phyloP scores from a whole-genome alignment of 345 rosid genomes.

The Dovyalis caffra region DNA sequence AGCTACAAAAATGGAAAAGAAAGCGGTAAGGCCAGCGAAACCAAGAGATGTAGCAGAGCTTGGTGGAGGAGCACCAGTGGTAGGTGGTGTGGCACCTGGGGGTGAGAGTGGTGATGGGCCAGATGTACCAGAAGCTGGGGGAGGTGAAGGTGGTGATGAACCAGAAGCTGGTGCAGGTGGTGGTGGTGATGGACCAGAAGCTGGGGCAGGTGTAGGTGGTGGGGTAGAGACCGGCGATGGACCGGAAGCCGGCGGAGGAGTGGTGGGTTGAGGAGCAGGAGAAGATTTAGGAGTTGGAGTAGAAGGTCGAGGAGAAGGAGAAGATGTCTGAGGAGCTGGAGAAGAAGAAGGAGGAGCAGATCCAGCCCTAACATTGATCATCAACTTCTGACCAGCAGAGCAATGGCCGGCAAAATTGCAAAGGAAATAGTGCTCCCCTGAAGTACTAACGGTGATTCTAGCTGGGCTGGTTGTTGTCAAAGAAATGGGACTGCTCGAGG shows the following conservation, averaged over 20 bases:
- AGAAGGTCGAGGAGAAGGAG: conserved; percentile 24
- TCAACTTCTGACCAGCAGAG: conserved; percentile 23
- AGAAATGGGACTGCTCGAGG: conserved; percentile 1
- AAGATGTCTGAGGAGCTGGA: conserved; percentile 1
- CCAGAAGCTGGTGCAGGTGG: conserved; percentile 4
- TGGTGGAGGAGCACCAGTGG: conserved; percentile 25
- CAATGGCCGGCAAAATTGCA: conserved; percentile 24
- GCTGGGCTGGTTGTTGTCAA: conserved; percentile 9
- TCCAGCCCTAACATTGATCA: conserved; percentile 23
- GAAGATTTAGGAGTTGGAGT: conserved; percentile 1
- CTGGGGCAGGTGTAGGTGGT: conserved; percentile 7
- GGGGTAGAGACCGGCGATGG: conserved; percentile 1
- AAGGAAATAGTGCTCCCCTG: conserved; percentile 25
- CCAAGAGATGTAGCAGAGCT: conserved; percentile 42
- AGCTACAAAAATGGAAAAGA: conserved; percentile 31
- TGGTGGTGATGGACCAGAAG: background rate
- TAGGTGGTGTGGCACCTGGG: conserved; percentile 24
- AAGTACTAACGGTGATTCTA: conserved; percentile 14
- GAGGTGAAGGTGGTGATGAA: background rate
- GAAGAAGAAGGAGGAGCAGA: conserved; percentile 11
- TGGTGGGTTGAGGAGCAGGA: background rate
- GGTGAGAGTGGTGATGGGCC: conserved; percentile 1
- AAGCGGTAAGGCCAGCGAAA: conserved; percentile 24
- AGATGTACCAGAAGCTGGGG: background rate
- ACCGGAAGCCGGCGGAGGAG: conserved; percentile 2